phyloP scores from a whole-genome alignment of 371 early-diverging fungal species.

The Syncephalastrum sp. region DNA sequence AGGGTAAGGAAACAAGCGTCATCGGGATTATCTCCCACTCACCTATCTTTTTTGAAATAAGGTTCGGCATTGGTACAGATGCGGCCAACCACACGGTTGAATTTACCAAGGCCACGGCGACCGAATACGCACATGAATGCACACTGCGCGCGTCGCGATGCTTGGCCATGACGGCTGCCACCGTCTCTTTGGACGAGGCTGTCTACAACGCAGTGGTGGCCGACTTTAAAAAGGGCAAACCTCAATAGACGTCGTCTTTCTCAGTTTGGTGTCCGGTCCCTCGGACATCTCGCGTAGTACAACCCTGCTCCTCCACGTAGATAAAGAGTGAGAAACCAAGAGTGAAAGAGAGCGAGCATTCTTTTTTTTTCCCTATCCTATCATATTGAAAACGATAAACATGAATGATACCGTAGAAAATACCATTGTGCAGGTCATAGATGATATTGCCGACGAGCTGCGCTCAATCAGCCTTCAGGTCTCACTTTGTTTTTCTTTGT shows the following conservation, averaged over 20 bases:
- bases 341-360: too few species aligned
- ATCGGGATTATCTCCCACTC: background rate
- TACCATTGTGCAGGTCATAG: constrained; percentile 38
- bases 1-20: constrained; percentile 1
- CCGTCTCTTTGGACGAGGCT: constrained; percentile 25
- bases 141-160: constrained; percentile 52
- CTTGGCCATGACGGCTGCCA: constrained; percentile 36
- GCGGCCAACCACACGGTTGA: constrained; percentile 60
- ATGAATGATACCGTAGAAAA: constrained; percentile 16
- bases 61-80: constrained; percentile 26
- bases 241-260: constrained; percentile 6
- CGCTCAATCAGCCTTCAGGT: constrained; percentile 59
- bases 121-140: constrained; percentile 60
- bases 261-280: too few species aligned
- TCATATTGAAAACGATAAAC: too few species aligned
- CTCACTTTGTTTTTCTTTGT: too few species aligned
- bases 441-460: constrained; percentile 41
- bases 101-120: constrained; percentile 61
- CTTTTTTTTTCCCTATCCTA: too few species aligned
- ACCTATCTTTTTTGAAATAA: constrained; percentile 4
- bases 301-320: too few species aligned
- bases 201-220: constrained; percentile 27
- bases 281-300: too few species aligned
- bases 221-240: constrained; percentile 32
- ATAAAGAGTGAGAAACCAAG: too few species aligned